A percentile compares a stretch with the other conserved stretches of the same genome.
phyloP scores from a whole-genome alignment of 1,284 basidiomycete species.

The Taiwanofungus camphoratus region DNA sequence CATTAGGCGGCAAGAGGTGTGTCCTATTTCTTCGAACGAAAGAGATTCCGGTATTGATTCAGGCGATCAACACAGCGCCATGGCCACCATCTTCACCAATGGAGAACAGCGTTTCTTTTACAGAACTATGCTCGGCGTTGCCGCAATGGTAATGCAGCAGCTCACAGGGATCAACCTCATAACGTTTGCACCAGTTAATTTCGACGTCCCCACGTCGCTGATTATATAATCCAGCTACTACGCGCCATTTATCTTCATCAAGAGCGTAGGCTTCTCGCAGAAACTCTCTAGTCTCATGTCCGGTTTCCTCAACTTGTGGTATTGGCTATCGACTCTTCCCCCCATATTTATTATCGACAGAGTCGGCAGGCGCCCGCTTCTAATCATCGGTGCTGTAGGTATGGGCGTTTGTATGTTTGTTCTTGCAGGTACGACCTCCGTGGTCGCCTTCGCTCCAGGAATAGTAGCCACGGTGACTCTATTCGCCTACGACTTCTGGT shows the following conservation, averaged over 20 bases:
- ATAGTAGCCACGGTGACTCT: background rate
- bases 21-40: too few species aligned
- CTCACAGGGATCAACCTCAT: background rate
- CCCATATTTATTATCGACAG: conserved; percentile 45
- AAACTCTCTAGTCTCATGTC: background rate
- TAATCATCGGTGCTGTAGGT: conserved; percentile 43
- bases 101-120: conserved; percentile 40
- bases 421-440: background rate
- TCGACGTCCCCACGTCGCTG: conserved; percentile 35
- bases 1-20: conserved; percentile 37
- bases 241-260: background rate
- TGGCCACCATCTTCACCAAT: conserved; percentile 42
- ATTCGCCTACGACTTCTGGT: background rate
- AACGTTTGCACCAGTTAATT: conserved; percentile 40
- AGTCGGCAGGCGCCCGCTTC: conserved; percentile 46
- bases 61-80: conserved; percentile 48
- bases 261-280: background rate
- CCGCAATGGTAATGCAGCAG: background rate
- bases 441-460: background rate
- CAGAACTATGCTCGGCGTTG: conserved; percentile 53
- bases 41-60: conserved; percentile 47
- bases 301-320: conserved; percentile 48
- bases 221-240: background rate
- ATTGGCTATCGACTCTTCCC: conserved; percentile 41
- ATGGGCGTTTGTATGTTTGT: conserved; percentile 20